These are phyloP conservation scores for Podospora pseudocomata DNA, from an alignment of 495 filamentous ascomycete genomes.

Conservation along the genomic window DNA sequence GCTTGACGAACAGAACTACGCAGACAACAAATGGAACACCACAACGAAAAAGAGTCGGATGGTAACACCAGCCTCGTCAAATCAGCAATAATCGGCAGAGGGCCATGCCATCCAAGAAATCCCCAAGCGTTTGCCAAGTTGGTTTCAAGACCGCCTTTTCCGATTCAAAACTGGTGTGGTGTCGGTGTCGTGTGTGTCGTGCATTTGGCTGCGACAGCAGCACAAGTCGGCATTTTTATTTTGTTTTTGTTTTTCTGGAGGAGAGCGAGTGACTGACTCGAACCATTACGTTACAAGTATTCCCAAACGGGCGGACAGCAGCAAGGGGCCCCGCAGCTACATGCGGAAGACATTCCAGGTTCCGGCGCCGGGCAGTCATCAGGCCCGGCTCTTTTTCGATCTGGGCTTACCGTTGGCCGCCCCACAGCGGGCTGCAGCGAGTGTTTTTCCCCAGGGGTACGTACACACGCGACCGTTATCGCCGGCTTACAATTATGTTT, in stretches of 20 bases:
- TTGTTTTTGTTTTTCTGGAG: not conserved
- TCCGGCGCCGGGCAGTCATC: not conserved
- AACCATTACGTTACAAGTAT: conserved; percentile 53
- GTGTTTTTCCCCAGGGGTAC: not conserved
- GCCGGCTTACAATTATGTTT: conserved; percentile 36
- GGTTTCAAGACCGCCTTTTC: not conserved
- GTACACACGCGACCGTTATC: conserved; percentile 27
- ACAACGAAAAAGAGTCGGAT: conserved; percentile 2
- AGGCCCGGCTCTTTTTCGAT: not conserved
- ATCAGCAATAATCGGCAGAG: not conserved
- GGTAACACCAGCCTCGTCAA: not conserved
- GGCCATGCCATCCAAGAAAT: not conserved
- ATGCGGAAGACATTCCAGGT: not conserved
- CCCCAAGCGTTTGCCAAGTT: not conserved
- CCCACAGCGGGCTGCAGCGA: conserved; percentile 12
- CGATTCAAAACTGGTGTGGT: too few relatives aligned
- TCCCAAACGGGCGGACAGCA: conserved; percentile 36
- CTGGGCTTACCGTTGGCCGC: not conserved
- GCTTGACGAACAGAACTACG: not conserved
- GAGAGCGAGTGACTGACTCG: conserved; percentile 30
- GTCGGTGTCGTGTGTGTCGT: not conserved
- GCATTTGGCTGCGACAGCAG: not conserved
- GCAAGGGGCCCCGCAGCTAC: not conserved
- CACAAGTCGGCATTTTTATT: not conserved
- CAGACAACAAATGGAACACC: not conserved